Conservation (phyloP, 306 rosid species). For the Ormosia semicastrata region DNA sequence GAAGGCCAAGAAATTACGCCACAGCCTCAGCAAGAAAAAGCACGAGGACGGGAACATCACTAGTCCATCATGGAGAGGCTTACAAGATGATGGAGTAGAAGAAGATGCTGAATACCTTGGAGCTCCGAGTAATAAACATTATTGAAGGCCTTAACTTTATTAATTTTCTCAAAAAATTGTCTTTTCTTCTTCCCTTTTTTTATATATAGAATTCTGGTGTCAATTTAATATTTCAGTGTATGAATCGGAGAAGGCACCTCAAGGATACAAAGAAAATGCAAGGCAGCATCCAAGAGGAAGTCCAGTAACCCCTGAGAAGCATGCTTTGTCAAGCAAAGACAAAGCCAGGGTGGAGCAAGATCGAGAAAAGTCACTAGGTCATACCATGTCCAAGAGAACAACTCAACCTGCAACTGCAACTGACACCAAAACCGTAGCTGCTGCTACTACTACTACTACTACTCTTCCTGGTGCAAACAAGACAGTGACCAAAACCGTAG, state of each 20-base stretch:
- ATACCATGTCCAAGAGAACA: slow-evolving; percentile 36
- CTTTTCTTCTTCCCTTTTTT: background rate
- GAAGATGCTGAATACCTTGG: slow-evolving; percentile 66
- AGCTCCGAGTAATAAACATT: slow-evolving; percentile 64
- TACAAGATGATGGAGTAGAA: slow-evolving; percentile 39
- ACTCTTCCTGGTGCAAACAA: slow-evolving; percentile 25
- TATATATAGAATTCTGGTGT: background rate
- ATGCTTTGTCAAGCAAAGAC: slow-evolving; percentile 36
- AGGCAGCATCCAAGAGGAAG: slow-evolving; percentile 49
- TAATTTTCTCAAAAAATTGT: background rate
- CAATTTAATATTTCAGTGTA: slow-evolving; percentile 49
- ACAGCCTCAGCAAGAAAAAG: slow-evolving; percentile 78
- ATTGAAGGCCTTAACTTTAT: background rate
- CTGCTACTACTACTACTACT: background rate
- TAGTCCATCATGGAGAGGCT: slow-evolving; percentile 39
- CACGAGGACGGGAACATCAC: slow-evolving; percentile 46
- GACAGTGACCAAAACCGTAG: slow-evolving; percentile 21
- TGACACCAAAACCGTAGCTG: slow-evolving; percentile 17
- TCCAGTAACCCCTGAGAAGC: slow-evolving; percentile 51
- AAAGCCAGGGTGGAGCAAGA: slow-evolving; percentile 28
- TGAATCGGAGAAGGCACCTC: slow-evolving; percentile 65
- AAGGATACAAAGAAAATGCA: slow-evolving; percentile 40
- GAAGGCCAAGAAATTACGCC: slow-evolving; percentile 76
- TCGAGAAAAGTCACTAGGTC: slow-evolving; percentile 25
- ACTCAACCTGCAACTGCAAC: slow-evolving; percentile 9